Conservation (phyloP, 2,329 filamentous ascomycete species). For the Stagonosporopsis rhizophila region DNA sequence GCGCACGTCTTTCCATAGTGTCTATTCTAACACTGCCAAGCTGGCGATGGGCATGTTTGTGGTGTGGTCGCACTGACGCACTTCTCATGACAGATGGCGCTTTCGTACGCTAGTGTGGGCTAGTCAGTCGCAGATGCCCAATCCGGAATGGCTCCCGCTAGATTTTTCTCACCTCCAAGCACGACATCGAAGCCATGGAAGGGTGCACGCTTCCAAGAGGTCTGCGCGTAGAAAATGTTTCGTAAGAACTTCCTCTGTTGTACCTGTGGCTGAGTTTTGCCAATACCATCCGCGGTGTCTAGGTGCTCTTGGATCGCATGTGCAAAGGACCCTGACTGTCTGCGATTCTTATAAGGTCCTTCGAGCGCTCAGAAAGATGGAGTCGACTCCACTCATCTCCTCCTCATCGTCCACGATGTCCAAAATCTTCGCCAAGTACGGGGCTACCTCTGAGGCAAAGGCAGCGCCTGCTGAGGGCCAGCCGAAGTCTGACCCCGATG, state of each 20-base stretch:
- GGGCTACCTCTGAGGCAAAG: conserved; percentile 14
- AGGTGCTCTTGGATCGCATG: conserved; percentile 9
- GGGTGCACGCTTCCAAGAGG: conserved; percentile 9
- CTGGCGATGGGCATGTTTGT: conserved; percentile 9
- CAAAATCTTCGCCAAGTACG: conserved; percentile 25
- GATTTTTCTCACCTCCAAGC: conserved; percentile 13
- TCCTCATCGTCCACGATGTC: conserved; percentile 22
- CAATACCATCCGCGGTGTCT: conserved; percentile 6
- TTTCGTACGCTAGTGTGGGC: not conserved
- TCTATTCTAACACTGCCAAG: conserved; percentile 4
- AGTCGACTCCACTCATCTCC: conserved; percentile 19
- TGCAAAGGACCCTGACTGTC: conserved; percentile 6
- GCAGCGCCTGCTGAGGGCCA: conserved; percentile 14
- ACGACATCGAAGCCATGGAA: conserved; percentile 18
- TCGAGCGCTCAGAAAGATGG: conserved; percentile 6
- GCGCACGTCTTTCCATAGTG: conserved; percentile 4
- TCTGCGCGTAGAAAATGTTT: conserved; percentile 15
- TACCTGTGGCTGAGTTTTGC: conserved; percentile 10
- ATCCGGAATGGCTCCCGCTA: conserved; percentile 5
- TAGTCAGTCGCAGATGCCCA: conserved; percentile 8
- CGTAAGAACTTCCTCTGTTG: conserved; percentile 14
- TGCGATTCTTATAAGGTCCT: conserved; percentile 10
- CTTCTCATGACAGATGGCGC: conserved; percentile 11
- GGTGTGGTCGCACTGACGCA: conserved; percentile 9
- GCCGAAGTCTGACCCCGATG: conserved; percentile 9